These are phyloP conservation scores for Leptomonas seymouri DNA, from an alignment of 208 protist species.

Conservation along the genomic window DNA sequence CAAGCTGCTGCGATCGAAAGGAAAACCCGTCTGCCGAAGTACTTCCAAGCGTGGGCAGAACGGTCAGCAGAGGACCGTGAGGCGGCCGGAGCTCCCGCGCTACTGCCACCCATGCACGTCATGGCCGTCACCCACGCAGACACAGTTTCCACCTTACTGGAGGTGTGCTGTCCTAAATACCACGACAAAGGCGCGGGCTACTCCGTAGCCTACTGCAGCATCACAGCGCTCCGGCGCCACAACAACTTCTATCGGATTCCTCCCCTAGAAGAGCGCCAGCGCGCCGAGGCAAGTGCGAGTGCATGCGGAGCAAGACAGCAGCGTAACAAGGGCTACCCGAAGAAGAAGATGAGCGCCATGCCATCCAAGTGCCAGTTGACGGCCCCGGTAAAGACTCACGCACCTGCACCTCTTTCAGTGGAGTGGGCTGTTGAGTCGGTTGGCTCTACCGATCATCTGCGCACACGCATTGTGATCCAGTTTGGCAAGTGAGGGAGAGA, in stretches of 20 bases:
- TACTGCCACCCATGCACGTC: conserved; percentile 73
- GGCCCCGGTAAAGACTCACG: not conserved
- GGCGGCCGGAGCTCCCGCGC: conserved; percentile 26
- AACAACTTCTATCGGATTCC: conserved; percentile 84
- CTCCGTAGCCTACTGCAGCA: conserved; percentile 82
- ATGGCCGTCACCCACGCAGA: conserved; percentile 85
- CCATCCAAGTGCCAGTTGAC: conserved; percentile 17
- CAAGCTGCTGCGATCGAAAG: conserved; percentile 45
- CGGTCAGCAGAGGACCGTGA: conserved; percentile 22
- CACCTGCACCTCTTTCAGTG: conserved; percentile 25
- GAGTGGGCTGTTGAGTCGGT: conserved; percentile 56
- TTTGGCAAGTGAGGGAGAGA: conserved; percentile 32
- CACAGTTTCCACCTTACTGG: conserved; percentile 58
- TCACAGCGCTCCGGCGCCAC: conserved; percentile 59
- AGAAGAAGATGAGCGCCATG: conserved; percentile 25
- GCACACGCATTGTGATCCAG: conserved; percentile 69
- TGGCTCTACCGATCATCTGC: conserved; percentile 59
- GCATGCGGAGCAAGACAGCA: conserved; percentile 2
- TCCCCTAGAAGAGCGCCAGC: conserved; percentile 33
- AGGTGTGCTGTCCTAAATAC: conserved; percentile 71
- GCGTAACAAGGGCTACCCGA: conserved; percentile 14
- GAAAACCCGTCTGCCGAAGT: conserved; percentile 53
- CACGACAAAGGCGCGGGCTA: conserved; percentile 47
- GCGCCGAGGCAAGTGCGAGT: conserved; percentile 4
- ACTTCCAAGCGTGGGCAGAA: conserved; percentile 42